Evolutionary conservation across 23 red algal genomes (phyloP).

Genomic region (Gracilaria gracilis): DNA sequence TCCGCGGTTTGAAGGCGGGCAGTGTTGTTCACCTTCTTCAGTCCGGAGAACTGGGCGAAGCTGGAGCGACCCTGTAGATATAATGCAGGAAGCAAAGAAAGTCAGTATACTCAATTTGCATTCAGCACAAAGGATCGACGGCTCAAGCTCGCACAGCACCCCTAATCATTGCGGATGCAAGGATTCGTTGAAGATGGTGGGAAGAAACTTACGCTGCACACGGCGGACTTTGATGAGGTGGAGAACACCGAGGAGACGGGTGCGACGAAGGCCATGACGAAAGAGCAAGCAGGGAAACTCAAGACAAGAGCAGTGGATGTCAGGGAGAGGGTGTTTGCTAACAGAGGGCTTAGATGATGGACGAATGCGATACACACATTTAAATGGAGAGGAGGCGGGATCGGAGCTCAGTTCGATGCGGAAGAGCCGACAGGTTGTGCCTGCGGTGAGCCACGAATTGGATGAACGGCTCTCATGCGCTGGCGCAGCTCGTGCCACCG

Average conservation of each 20-base stretch:
- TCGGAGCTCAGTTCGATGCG: constrained; percentile 14
- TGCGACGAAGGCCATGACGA: constrained; percentile 44
- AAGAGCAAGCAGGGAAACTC: not conserved
- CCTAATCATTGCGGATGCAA: not conserved
- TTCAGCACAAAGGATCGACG: not conserved
- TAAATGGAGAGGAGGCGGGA: constrained; percentile 7
- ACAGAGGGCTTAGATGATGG: not conserved
- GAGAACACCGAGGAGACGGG: constrained; percentile 40
- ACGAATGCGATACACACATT: not conserved
- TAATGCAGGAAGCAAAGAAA: not conserved
- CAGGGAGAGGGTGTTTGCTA: not conserved
- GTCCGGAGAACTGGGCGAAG: constrained; percentile 75
- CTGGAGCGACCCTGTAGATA: constrained; percentile 59
- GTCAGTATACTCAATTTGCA: not conserved
- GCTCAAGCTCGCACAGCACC: not conserved
- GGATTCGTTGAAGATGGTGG: not conserved
- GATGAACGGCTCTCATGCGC: constrained; percentile 42
- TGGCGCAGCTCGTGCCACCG: constrained; percentile 18
- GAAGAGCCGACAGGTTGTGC: not conserved
- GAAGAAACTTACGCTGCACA: constrained; percentile 50
- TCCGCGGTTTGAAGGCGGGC: constrained; percentile 61
- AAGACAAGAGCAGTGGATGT: constrained; percentile 8
- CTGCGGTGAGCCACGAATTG: constrained; percentile 42
- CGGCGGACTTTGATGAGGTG: constrained; percentile 53
- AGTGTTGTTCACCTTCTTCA: constrained; percentile 69